Base-by-base conservation (phyloP, 2,329 filamentous ascomycete genomes). In the Scleromitrula shiraiana region DNA sequence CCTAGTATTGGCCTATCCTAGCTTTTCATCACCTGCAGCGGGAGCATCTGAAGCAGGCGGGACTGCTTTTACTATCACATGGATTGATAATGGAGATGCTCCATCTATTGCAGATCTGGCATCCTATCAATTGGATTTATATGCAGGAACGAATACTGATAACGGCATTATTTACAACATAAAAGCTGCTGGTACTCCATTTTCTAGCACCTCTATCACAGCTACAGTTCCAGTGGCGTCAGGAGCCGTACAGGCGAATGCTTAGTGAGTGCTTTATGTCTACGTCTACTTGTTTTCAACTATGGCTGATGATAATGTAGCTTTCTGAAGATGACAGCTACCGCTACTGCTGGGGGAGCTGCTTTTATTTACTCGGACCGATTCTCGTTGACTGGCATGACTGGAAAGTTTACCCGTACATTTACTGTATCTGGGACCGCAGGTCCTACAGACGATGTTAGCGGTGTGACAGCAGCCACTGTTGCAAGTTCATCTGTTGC, bases 311-410 rank as follows among this genome's bases (percentile, higher is more conserved):
- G 41, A 55, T 49, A 9, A 30, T 35, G n/a, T 55, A 79, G 76
- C 64, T 82, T 79, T 62, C 62, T 81, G 14, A 74, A 75, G 53
- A 80, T 85, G 63, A 66, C 76, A 49, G 75, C 78, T 14, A 70
- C 70, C 6, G 72, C 71, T 5, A 68, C 70, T 15, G 70, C 71
- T n/a, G 74, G 77, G 30, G 74, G 74, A 26, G 73, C 71, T 4
- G 67, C 80, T 17, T 75, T 72, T 48, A 79, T 76, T 58, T 84
- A 73, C 61, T 83, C 80, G 9, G 57, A 68, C 41, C 79, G 81
- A 52, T 87, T 87, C 65, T 73, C 76, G n/a, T 67, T 85, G 44
- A 70, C 69, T 9, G 74, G 72, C 56, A 84, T 85, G 81, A 80
- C 74, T 2, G 81, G 81, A 30, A 66, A 66, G 4, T 82, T 82